A percentile compares a stretch with the other conserved stretches of the same genome.
These are phyloP conservation scores for Tubosaeta brunneosetosa DNA, from an alignment of 768 basidiomycete genomes.

Conservation along the genomic window DNA sequence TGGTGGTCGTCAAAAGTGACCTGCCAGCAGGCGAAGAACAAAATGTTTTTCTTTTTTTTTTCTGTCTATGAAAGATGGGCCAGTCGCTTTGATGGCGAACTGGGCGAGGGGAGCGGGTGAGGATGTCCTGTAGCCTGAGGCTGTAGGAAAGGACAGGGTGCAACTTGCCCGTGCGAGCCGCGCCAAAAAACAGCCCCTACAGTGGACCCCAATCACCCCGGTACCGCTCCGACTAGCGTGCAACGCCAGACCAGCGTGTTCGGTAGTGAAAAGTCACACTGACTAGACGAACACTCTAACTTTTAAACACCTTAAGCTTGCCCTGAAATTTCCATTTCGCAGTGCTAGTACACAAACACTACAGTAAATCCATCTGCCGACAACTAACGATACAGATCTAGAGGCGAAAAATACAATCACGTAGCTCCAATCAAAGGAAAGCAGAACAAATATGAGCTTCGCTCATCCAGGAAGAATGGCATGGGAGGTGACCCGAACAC, in stretches of 20 bases:
- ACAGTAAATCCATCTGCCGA: background rate
- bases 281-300: too few species aligned
- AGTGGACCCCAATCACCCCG: conserved; percentile 25
- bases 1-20: conserved; percentile 82
- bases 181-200: conserved; percentile 29
- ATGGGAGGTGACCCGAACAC: background rate
- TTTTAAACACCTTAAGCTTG: too few species aligned
- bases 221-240: conserved; percentile 5
- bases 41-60: conserved; percentile 34
- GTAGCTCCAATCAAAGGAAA: background rate
- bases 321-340: background rate
- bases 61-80: conserved; percentile 36
- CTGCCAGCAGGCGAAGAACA: conserved; percentile 86
- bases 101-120: conserved; percentile 19
- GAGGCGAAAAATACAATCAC: conserved; percentile 15
- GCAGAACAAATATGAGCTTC: background rate
- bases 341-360: background rate
- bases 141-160: conserved; percentile 37
- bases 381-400: conserved; percentile 28
- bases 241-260: too few species aligned
- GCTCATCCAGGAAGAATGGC: conserved; percentile 7
- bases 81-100: conserved; percentile 38
- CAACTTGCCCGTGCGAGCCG: conserved; percentile 30
- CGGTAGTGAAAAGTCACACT: too few species aligned
- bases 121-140: conserved; percentile 36